Conservation (phyloP, 2,329 filamentous ascomycete species). For the Clonostachys byssicola region DNA sequence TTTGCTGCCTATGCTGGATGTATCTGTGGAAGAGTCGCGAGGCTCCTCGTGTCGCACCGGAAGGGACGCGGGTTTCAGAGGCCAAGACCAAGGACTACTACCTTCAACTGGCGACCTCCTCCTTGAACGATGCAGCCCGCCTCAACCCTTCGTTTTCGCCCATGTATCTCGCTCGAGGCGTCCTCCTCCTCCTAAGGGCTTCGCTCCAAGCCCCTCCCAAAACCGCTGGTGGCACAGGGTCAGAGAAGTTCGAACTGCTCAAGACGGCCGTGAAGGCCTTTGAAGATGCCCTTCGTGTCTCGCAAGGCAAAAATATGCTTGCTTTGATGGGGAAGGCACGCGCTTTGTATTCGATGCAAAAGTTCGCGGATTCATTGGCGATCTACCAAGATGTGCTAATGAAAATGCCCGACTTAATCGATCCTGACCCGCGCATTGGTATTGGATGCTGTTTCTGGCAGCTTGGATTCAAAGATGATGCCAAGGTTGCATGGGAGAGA, state of each 20-base stretch:
- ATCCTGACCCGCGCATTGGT: conserved; percentile 92
- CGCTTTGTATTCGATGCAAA: conserved; percentile 80
- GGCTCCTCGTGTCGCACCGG: conserved; percentile 59
- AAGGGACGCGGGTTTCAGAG: conserved; percentile 62
- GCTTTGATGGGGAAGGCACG: conserved; percentile 87
- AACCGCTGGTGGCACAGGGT: conserved; percentile 60
- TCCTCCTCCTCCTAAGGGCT: conserved; percentile 81
- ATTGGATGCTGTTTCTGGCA: conserved; percentile 98
- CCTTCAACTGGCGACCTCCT: conserved; percentile 83
- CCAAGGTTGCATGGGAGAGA: conserved; percentile 85
- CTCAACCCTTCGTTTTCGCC: conserved; percentile 91
- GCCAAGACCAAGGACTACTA: conserved; percentile 91
- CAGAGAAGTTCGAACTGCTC: conserved; percentile 73
- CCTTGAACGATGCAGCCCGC: conserved; percentile 90
- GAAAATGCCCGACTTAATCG: conserved; percentile 81
- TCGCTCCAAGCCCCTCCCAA: conserved; percentile 78
- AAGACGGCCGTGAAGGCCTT: conserved; percentile 89
- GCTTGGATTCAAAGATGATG: conserved; percentile 89
- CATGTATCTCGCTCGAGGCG: conserved; percentile 85
- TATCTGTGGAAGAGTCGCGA: conserved; percentile 86
- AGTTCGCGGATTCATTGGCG: conserved; percentile 78
- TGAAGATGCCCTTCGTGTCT: conserved; percentile 85
- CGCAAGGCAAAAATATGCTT: conserved; percentile 84
- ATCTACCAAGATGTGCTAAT: conserved; percentile 83
- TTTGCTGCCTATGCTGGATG: conserved; percentile 86